Evolutionary conservation across 2,329 filamentous ascomycete genomes (phyloP).

Genomic region (Penicillium sp.): DNA sequence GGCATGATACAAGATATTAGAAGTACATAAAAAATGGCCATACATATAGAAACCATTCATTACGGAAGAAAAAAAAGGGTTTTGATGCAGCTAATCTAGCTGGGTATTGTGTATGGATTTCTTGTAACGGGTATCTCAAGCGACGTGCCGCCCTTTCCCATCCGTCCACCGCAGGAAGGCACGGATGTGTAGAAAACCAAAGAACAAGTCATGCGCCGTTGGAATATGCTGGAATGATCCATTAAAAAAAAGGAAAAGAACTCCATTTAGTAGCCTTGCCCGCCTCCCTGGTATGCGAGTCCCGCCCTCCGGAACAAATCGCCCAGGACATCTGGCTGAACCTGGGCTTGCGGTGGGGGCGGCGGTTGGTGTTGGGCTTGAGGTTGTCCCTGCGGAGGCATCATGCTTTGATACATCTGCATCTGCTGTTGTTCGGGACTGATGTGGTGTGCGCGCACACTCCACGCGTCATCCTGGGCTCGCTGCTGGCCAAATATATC

Average conservation of each 20-base stretch:
- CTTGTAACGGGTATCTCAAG: slow-evolving; percentile 26
- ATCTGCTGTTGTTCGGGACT: slow-evolving; percentile 19
- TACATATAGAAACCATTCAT: background rate
- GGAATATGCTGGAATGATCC: background rate
- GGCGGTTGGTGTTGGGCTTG: slow-evolving; percentile 12
- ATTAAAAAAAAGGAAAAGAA: background rate
- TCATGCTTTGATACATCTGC: background rate
- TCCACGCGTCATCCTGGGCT: slow-evolving; percentile 52
- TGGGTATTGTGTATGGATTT: background rate
- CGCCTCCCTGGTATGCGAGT: slow-evolving; percentile 29
- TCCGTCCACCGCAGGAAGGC: background rate
- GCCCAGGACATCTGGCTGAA: slow-evolving; percentile 38
- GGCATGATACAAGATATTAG: slow-evolving; percentile 48
- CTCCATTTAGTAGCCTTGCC: slow-evolving; percentile 11
- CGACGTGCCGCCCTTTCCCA: slow-evolving; percentile 8
- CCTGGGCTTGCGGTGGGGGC: slow-evolving; percentile 17
- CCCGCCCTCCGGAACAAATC: slow-evolving; percentile 46
- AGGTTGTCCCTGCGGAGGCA: background rate
- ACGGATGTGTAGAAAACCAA: slow-evolving; percentile 5
- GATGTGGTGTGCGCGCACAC: slow-evolving; percentile 47
- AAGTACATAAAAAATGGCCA: background rate
- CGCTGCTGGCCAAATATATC: slow-evolving; percentile 57
- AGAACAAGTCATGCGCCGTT: slow-evolving; percentile 11
- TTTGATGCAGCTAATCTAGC: background rate
- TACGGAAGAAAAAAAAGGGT: background rate